Evolutionary conservation across 176 grass and related monocot genomes (phyloP), one percentile per base, ranked within the genome.

Genomic region (Metroxylon sagu): DNA sequence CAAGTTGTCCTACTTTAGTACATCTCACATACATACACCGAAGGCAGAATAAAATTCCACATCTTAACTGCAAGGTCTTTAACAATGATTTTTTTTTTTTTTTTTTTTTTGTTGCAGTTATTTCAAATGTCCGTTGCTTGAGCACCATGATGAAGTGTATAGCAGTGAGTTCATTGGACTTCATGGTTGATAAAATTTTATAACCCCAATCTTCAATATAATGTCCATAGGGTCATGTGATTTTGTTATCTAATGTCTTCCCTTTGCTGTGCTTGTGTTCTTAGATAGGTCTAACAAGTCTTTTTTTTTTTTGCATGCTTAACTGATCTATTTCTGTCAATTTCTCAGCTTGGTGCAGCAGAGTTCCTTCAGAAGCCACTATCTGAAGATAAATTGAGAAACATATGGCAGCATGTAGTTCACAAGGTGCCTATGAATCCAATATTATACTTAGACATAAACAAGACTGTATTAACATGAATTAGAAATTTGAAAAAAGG

Each of bases 401-500:
- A 76, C 27, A 72, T 82, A 65, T 82, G 79, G 79, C 79, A 82
- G 29, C 79, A 82, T 76, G 79, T 76, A 12, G 67, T 82, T 72
- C 73, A 82, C 67, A 82, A 82, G 72, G 79, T 82, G 59, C 16
- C 39, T 60, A 60, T 71, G 48, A 19, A 63, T 62, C 19, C 54
- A 25, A 52, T 35, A n/a, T 35, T 48, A 18, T 3, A 29, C 49
- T 17, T 12, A 17, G n/a, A 63, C 26, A 19, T 43, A 43, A 43
- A 14, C 8, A 43, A 43, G 4, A 43, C 19, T 23, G 21, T 48
- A 25, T 43, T 8, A 18, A 26, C 10, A 53, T 66, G 2, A 25
- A 31, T 16, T 66, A 0, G 19, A 26, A 68, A 18, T 60, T 29
- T 26, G 16, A 2, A 57, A 51, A 50, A 18, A 23, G 21, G 7